A percentile compares a stretch with the other conserved stretches of the same genome.
These are phyloP conservation scores for Penstemon barbatus DNA, from an alignment of 257 asterid species.

Conservation along the genomic window DNA sequence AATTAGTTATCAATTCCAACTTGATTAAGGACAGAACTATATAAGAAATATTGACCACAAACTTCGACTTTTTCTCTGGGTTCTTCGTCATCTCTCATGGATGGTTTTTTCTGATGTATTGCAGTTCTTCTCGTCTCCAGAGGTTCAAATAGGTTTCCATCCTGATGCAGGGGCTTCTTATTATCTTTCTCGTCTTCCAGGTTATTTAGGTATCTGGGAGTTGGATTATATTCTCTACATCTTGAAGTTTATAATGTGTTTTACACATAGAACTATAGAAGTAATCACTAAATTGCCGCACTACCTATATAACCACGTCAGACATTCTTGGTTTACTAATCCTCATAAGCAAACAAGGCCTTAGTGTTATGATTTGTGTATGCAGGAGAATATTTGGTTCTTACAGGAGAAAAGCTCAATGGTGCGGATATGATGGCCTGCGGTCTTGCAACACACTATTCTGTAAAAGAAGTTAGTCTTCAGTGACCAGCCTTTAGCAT, in stretches of 20 bases:
- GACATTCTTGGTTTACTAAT: not conserved
- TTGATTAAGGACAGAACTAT: conserved; percentile 15
- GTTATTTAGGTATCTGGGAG: conserved; percentile 71
- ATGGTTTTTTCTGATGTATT: conserved; percentile 19
- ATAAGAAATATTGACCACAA: not conserved
- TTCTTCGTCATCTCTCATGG: not conserved
- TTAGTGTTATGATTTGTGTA: conserved; percentile 16
- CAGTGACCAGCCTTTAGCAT: conserved; percentile 12
- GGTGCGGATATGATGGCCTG: conserved; percentile 94
- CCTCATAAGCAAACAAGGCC: not conserved
- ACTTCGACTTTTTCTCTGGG: not conserved
- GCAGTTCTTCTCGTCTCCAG: conserved; percentile 82
- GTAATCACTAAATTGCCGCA: too few species aligned
- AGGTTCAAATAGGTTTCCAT: conserved; percentile 93
- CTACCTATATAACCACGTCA: not conserved
- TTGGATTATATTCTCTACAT: conserved; percentile 10
- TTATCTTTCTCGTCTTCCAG: conserved; percentile 97
- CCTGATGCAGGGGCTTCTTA: conserved; percentile 99
- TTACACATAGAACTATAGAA: not conserved
- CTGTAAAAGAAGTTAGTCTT: conserved; percentile 66
- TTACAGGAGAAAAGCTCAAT: conserved; percentile 84
- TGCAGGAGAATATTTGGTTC: conserved; percentile 95
- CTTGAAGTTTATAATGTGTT: conserved; percentile 13
- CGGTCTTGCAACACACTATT: conserved; percentile 93
- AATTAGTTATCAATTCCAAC: conserved; percentile 12